These are phyloP conservation scores for Ceratocystis lukuohia DNA, from an alignment of 2,329 filamentous ascomycete species.

Conservation along the genomic window DNA sequence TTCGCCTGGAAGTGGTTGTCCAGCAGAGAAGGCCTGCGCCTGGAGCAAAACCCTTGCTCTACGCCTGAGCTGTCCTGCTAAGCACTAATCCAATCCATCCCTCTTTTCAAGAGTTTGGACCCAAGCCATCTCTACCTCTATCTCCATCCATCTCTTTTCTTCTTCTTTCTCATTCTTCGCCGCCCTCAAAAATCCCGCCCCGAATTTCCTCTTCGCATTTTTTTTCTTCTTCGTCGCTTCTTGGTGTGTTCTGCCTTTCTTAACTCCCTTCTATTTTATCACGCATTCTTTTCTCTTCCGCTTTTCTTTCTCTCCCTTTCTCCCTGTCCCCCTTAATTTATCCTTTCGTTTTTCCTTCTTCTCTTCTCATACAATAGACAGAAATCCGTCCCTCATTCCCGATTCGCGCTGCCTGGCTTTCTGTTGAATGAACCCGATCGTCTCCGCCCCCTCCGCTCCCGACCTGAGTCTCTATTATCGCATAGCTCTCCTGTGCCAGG, in stretches of 20 bases:
- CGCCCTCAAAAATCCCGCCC: not conserved
- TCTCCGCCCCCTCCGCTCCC: not conserved
- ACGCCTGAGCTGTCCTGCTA: slow-evolving; percentile 15
- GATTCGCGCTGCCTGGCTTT: not conserved
- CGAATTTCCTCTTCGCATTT: not conserved
- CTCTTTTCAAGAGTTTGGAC: slow-evolving; percentile 6
- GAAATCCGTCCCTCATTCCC: not conserved
- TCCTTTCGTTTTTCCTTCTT: not conserved
- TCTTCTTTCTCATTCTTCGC: not conserved
- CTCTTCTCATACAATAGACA: not conserved
- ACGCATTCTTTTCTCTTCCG: not conserved
- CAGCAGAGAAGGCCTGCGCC: slow-evolving; percentile 14
- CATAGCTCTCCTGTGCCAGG: not conserved
- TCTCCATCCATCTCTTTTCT: slow-evolving; percentile 2
- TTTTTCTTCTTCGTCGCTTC: not conserved
- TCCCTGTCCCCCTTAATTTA: slow-evolving; percentile 3
- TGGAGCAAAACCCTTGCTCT: slow-evolving; percentile 17
- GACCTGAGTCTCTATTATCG: not conserved
- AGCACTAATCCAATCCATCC: not conserved
- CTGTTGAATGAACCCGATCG: not conserved
- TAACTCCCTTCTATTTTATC: not conserved
- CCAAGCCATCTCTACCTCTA: not conserved
- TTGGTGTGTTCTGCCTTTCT: not conserved
- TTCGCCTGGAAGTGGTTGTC: not conserved
- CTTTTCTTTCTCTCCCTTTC: not conserved